A percentile compares a stretch with the other conserved stretches of the same genome.
Evolutionary conservation across 2,329 filamentous ascomycete genomes (phyloP).

Genomic region (Botryotinia narcissicola): DNA sequence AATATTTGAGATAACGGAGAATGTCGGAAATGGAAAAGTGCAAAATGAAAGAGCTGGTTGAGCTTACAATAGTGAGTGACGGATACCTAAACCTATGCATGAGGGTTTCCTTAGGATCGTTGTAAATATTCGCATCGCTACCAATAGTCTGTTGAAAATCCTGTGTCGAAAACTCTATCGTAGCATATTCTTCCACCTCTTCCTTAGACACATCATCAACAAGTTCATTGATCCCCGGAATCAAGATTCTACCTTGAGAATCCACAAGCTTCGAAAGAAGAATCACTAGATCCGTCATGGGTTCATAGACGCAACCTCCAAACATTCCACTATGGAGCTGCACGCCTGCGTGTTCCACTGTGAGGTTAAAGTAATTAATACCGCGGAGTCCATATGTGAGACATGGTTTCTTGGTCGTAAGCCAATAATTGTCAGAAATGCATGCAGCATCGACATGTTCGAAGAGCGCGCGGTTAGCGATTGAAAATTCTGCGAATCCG

Average conservation of each 20-base stretch:
- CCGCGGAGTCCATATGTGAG: conserved; percentile 11
- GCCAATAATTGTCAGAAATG: conserved; percentile 19
- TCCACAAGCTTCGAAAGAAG: conserved; percentile 11
- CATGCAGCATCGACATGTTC: neutral
- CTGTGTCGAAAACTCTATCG: conserved; percentile 6
- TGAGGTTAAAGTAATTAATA: conserved; percentile 13
- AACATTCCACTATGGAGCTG: conserved; percentile 16
- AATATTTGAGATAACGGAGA: neutral
- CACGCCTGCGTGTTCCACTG: neutral
- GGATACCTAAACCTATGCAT: conserved; percentile 14
- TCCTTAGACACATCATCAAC: neutral
- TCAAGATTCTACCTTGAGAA: conserved; percentile 1
- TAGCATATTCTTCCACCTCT: neutral
- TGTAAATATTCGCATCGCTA: neutral
- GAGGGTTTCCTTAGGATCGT: neutral
- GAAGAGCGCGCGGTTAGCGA: neutral
- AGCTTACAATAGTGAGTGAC: neutral
- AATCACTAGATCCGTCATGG: conserved; percentile 10
- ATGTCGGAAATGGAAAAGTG: neutral
- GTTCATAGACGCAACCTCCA: conserved; percentile 10
- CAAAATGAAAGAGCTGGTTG: neutral
- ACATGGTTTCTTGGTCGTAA: conserved; percentile 12
- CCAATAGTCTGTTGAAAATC: conserved; percentile 10
- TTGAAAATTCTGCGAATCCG: neutral
- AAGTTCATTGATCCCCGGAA: neutral